Evolutionary conservation across 1,284 basidiomycete species (phyloP).

Genomic region (Bjerkandera adusta): DNA sequence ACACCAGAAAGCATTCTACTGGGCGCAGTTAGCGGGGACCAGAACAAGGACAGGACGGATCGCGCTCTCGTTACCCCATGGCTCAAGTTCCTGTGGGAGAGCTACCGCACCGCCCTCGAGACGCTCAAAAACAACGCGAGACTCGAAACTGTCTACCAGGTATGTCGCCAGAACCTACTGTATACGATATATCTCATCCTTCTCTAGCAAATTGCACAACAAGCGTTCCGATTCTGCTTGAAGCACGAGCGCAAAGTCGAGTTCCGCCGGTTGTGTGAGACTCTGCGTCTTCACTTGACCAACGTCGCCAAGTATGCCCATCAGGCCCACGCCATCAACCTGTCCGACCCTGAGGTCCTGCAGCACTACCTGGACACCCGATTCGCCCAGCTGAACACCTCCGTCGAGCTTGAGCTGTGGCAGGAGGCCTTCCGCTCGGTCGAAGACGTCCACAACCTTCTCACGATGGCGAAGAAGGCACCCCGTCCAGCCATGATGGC

Average conservation of each 20-base stretch:
- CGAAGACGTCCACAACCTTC: conserved; percentile 96
- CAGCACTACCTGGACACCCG: conserved; percentile 98
- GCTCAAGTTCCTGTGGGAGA: conserved; percentile 99
- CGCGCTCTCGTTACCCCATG: conserved; percentile 95
- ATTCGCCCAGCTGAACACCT: conserved; percentile 97
- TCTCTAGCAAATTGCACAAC: conserved; percentile 87
- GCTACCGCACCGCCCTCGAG: conserved; percentile 95
- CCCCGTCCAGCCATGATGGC: conserved; percentile 97
- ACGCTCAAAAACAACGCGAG: conserved; percentile 97
- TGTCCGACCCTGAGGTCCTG: conserved; percentile 94
- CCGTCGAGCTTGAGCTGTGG: conserved; percentile 98
- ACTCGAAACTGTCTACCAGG: conserved; percentile 94
- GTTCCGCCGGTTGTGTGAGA: conserved; percentile 97
- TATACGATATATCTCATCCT: background rate
- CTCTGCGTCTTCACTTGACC: conserved; percentile 90
- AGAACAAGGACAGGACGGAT: conserved; percentile 95
- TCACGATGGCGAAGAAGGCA: conserved; percentile 90
- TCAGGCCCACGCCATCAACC: conserved; percentile 97
- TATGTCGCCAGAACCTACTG: conserved; percentile 36
- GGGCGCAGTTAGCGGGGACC: conserved; percentile 86
- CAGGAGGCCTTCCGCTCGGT: conserved; percentile 99
- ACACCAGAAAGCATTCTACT: conserved; percentile 91
- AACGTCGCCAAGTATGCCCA: conserved; percentile 97
- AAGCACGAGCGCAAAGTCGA: conserved; percentile 95
- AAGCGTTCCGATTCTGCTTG: conserved; percentile 97